Conservation (phyloP, 768 basidiomycete species). For the Leucocoprinus sp. region DNA sequence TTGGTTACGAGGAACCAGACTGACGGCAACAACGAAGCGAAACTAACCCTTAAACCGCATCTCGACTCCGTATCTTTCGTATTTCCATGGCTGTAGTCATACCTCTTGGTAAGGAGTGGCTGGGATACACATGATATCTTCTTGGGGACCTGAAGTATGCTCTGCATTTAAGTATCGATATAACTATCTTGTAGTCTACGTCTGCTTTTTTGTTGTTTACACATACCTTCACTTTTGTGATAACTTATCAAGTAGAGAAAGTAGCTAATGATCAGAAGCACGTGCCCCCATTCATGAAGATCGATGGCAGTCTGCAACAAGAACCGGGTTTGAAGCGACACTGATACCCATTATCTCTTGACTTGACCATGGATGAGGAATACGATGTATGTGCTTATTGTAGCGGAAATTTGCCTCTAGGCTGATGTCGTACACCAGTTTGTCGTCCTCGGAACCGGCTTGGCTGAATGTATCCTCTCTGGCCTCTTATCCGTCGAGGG, state of each 20-base stretch:
- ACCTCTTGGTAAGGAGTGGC: conserved; percentile 1
- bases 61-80: not conserved
- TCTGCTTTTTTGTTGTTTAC: conserved; percentile 7
- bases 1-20: conserved; percentile 17
- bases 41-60: not conserved
- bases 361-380: conserved; percentile 87
- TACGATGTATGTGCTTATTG: conserved; percentile 64
- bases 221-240: conserved; percentile 1
- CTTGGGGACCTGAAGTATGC: conserved; percentile 6
- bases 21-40: conserved; percentile 19
- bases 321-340: conserved; percentile 19
- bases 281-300: conserved; percentile 11
- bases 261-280: conserved; percentile 7
- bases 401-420: conserved; percentile 13
- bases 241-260: not conserved
- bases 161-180: not conserved
- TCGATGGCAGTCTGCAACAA: conserved; percentile 12
- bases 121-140: conserved; percentile 11
- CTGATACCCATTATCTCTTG: conserved; percentile 15
- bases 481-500: conserved; percentile 98
- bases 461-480: conserved; percentile 98
- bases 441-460: conserved; percentile 90
- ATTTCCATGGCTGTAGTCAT: not conserved
- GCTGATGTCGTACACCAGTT: conserved; percentile 38
- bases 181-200: conserved; percentile 5